Percentiles rank a stretch among this genome's conserved stretches.
Evolutionary conservation across 148 eudicot genomes (phyloP).

Genomic region (Talinum fruticosum): DNA sequence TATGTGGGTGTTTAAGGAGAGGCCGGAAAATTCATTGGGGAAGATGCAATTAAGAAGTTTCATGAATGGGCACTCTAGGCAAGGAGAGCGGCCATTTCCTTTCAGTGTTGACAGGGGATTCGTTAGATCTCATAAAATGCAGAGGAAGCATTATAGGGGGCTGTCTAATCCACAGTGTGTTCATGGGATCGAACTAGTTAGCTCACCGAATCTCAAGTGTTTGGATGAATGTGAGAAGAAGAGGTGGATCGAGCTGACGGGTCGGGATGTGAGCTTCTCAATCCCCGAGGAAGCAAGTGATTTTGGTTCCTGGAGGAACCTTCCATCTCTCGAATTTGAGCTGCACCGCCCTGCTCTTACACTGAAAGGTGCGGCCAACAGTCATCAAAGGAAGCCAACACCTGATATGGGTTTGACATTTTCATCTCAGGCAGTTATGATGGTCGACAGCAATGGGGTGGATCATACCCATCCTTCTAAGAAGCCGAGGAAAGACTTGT

Average conservation of each 20-base stretch:
- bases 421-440: conserved; percentile 29
- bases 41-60: conserved; percentile 71
- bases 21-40: conserved; percentile 49
- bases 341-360: conserved; percentile 40
- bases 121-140: conserved; percentile 66
- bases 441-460: conserved; percentile 28
- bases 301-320: conserved; percentile 60
- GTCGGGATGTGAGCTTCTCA: conserved; percentile 43
- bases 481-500: conserved; percentile 36
- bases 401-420: conserved; percentile 38
- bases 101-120: conserved; percentile 58
- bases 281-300: conserved; percentile 53
- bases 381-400: conserved; percentile 32
- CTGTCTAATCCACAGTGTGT: conserved; percentile 68
- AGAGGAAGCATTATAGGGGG: conserved; percentile 64
- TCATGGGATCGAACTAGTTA: conserved; percentile 60
- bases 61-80: conserved; percentile 71
- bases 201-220: conserved; percentile 37
- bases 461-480: conserved; percentile 38
- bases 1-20: conserved; percentile 60
- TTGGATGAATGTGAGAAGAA: conserved; percentile 50
- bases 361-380: conserved; percentile 21
- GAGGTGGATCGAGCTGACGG: conserved; percentile 60
- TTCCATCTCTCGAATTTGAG: conserved; percentile 52
- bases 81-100: conserved; percentile 59